Conservation (phyloP, 768 basidiomycete genomes). For the Trametes cubensis region DNA sequence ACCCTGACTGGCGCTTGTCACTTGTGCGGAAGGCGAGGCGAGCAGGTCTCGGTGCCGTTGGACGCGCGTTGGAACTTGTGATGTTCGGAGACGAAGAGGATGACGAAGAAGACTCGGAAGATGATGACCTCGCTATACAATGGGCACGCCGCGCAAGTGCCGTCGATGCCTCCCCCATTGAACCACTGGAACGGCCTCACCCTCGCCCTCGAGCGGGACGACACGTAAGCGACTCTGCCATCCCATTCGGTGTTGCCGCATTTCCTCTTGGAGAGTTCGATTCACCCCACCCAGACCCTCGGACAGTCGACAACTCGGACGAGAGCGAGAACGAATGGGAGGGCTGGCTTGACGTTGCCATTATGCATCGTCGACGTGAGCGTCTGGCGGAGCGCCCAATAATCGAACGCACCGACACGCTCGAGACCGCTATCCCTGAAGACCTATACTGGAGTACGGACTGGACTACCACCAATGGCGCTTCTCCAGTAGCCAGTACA, state of each 20-base stretch:
- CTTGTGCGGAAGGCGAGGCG: conserved; percentile 53
- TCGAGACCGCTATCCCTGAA: conserved; percentile 5
- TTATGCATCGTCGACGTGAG: conserved; percentile 42
- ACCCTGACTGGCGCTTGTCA: conserved; percentile 67
- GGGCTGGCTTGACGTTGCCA: conserved; percentile 64
- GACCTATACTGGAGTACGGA: conserved; percentile 10
- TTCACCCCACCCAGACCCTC: neutral
- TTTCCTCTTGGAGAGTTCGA: conserved; percentile 4
- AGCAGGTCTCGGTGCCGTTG: conserved; percentile 61
- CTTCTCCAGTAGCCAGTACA: neutral
- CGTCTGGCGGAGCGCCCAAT: conserved; percentile 12
- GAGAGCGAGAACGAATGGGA: conserved; percentile 67
- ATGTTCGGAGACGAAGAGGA: conserved; percentile 27
- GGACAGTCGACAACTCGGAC: conserved; percentile 1
- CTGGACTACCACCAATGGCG: conserved; percentile 7
- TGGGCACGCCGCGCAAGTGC: conserved; percentile 16
- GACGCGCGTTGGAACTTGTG: conserved; percentile 51
- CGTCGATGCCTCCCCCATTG: conserved; percentile 23
- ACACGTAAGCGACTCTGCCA: conserved; percentile 2
- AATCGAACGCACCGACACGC: conserved; percentile 4
- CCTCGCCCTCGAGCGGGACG: conserved; percentile 2
- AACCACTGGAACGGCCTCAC: conserved; percentile 22
- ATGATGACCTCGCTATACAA: conserved; percentile 27
- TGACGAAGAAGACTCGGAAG: conserved; percentile 15
- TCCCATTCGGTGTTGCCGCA: neutral